phyloP scores from a whole-genome alignment of 192 early-diverging fungal species.

The Thoreauomyces humboldtii region DNA sequence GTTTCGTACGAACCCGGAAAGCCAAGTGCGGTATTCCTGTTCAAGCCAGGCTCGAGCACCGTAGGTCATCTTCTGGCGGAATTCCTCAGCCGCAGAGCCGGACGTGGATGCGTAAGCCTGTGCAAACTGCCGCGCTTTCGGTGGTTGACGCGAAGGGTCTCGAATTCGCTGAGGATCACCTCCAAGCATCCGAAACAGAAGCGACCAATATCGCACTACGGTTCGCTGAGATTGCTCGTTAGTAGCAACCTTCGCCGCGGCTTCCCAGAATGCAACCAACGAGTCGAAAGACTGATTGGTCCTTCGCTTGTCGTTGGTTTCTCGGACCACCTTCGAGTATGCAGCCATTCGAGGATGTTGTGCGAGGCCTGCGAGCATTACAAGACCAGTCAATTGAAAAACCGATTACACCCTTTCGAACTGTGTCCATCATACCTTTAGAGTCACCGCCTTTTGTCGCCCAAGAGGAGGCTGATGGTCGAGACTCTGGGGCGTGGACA shows the following conservation, averaged over 20 bases:
- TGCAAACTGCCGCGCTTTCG: conserved; percentile 24
- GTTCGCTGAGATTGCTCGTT: conserved; percentile 32
- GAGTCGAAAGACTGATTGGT: conserved; percentile 35
- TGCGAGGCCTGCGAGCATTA: too few species aligned
- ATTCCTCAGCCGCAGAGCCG: background rate
- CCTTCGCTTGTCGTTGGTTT: conserved; percentile 45
- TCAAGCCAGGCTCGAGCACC: conserved; percentile 40
- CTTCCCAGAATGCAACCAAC: conserved; percentile 39
- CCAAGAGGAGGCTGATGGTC: too few species aligned
- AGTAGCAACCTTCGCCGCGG: conserved; percentile 33
- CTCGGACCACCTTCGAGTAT: conserved; percentile 46
- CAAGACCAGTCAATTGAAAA: too few species aligned
- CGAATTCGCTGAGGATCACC: background rate
- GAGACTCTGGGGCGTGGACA: too few species aligned
- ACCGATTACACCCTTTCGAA: too few species aligned
- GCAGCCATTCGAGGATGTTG: conserved; percentile 16
- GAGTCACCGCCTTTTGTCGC: too few species aligned
- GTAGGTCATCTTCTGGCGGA: conserved; percentile 24
- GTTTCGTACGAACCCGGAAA: conserved; percentile 22
- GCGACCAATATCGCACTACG: conserved; percentile 30
- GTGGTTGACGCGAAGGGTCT: background rate
- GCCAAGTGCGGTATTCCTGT: conserved; percentile 23
- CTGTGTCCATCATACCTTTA: too few species aligned
- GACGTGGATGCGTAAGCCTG: conserved; percentile 9
- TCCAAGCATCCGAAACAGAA: conserved; percentile 30